Conservation (phyloP, 176 grass and related monocot species). For the Saccharum officinarum region DNA sequence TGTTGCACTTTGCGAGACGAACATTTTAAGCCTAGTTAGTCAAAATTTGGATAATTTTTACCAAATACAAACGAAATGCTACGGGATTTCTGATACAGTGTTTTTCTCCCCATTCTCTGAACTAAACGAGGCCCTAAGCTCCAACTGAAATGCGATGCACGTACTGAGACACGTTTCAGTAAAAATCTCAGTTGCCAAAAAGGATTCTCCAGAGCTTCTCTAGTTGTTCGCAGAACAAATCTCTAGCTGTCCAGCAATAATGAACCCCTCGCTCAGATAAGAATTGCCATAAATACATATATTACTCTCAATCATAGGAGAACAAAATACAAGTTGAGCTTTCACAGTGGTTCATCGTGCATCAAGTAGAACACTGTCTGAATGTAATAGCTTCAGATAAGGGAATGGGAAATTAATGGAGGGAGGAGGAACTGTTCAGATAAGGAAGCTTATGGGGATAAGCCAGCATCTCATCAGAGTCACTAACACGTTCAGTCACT, state of each 20-base stretch:
- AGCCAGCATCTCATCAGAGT: conserved; percentile 53
- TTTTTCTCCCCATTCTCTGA: too few species aligned
- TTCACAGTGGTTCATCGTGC: background rate
- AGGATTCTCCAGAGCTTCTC: background rate
- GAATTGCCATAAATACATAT: conserved; percentile 28
- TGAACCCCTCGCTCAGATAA: conserved; percentile 1
- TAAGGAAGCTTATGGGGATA: conserved; percentile 40
- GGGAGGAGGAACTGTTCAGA: conserved; percentile 12
- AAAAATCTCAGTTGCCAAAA: conserved; percentile 1
- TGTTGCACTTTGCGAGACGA: too few species aligned
- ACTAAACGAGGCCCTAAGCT: too few species aligned
- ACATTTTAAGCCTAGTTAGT: too few species aligned
- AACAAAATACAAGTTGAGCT: conserved; percentile 27
- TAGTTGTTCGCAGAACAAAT: conserved; percentile 6
- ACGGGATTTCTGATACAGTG: too few species aligned
- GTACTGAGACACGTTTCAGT: background rate
- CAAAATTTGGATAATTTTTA: too few species aligned
- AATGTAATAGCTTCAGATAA: conserved; percentile 35
- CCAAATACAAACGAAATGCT: too few species aligned
- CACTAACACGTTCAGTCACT: conserved; percentile 48
- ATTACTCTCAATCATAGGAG: conserved; percentile 2
- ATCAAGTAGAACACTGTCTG: conserved; percentile 9
- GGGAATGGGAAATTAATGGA: background rate
- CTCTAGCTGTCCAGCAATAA: conserved; percentile 35
- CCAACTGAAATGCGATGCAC: background rate